phyloP scores from a whole-genome alignment of 257 asterid species.

The Ocimum tenuiflorum region DNA sequence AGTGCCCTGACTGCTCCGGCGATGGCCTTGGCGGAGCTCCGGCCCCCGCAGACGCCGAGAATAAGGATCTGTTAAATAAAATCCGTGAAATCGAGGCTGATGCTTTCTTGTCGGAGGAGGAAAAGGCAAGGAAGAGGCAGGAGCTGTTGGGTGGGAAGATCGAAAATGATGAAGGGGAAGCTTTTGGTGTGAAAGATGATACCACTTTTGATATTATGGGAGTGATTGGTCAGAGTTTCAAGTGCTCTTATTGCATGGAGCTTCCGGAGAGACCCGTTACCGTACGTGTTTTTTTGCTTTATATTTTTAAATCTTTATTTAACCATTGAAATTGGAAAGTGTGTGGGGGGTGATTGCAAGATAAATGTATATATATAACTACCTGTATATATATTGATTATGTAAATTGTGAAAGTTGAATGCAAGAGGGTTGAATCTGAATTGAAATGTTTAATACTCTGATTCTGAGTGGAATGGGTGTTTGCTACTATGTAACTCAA shows the following conservation, averaged over 20 bases:
- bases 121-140: constrained; percentile 61
- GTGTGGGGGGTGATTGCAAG: no score
- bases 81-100: constrained; percentile 64
- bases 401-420: no score
- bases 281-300: constrained; percentile 33
- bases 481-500: no score
- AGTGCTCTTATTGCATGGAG: constrained; percentile 69
- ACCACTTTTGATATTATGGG: constrained; percentile 37
- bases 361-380: no score
- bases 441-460: neutral
- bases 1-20: constrained; percentile 78
- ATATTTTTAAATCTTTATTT: neutral
- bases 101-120: constrained; percentile 45
- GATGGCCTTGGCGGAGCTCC: constrained; percentile 42
- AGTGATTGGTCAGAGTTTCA: constrained; percentile 52
- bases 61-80: constrained; percentile 40
- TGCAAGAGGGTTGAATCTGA: no score
- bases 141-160: constrained; percentile 45
- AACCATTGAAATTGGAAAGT: neutral
- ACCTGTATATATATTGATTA: neutral
- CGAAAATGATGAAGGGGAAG: constrained; percentile 20
- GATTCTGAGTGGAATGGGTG: neutral
- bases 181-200: constrained; percentile 16
- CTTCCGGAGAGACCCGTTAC: constrained; percentile 85
- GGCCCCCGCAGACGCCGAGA: constrained; percentile 33